Evolutionary conservation across 2,329 filamentous ascomycete species (phyloP).

Genomic region (Colletotrichum lupini): DNA sequence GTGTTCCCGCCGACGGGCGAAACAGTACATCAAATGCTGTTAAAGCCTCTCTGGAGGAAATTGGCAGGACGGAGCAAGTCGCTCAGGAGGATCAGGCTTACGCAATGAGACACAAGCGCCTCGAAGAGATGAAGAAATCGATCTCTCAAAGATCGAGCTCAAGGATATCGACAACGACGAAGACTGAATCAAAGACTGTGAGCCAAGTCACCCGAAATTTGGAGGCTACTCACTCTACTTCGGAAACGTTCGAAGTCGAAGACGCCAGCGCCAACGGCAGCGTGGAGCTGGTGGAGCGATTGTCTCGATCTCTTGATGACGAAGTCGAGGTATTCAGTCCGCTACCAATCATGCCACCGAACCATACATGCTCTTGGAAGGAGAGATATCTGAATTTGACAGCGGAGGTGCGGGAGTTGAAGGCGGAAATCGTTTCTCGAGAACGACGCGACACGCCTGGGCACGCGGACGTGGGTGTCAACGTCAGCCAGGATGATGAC

Average conservation of each 20-base stretch:
- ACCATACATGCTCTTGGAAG: constrained; percentile 56
- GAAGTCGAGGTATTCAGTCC: constrained; percentile 45
- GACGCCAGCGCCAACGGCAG: background rate
- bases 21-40: background rate
- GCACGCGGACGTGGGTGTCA: constrained; percentile 38
- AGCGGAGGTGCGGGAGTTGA: constrained; percentile 53
- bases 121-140: background rate
- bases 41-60: background rate
- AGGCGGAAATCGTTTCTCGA: constrained; percentile 49
- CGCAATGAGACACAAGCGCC: background rate
- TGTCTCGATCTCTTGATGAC: background rate
- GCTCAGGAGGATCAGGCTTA: background rate
- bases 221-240: background rate
- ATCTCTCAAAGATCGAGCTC: constrained; percentile 8
- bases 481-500: constrained; percentile 39
- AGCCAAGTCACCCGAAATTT: background rate
- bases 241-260: background rate
- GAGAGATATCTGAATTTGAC: constrained; percentile 53
- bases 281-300: background rate
- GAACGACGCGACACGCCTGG: constrained; percentile 27
- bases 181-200: background rate
- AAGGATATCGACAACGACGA: background rate
- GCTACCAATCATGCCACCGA: constrained; percentile 47
- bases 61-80: background rate
- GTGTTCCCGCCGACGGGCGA: background rate